These are phyloP conservation scores for Thalassiosira livingstoniorum DNA, from an alignment of 352 stramenopile genomes.

Conservation along the genomic window DNA sequence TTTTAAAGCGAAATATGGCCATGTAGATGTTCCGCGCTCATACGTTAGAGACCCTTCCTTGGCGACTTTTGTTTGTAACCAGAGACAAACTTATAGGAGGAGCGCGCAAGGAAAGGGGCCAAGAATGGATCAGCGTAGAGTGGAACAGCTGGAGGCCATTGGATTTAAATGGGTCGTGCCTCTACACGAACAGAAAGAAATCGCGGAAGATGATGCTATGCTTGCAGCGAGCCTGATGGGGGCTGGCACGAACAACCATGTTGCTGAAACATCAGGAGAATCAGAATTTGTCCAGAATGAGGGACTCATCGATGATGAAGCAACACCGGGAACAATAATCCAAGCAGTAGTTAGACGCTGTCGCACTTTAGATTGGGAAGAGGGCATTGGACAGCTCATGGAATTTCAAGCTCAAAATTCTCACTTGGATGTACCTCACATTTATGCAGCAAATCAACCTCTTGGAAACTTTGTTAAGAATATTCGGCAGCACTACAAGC, in stretches of 20 bases:
- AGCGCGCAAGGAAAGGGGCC: conserved; percentile 49
- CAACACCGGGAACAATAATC: neutral
- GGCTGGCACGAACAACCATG: neutral
- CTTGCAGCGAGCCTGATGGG: neutral
- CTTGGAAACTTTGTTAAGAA: conserved; percentile 55
- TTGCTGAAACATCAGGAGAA: conserved; percentile 12
- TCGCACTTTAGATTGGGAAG: conserved; percentile 31
- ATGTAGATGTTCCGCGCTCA: conserved; percentile 48
- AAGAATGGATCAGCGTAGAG: conserved; percentile 29
- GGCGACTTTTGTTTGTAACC: conserved; percentile 50
- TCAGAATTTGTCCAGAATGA: neutral
- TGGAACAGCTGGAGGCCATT: conserved; percentile 37
- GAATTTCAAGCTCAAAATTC: conserved; percentile 32
- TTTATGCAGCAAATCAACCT: conserved; percentile 38
- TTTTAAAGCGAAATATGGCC: conserved; percentile 41
- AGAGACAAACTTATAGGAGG: conserved; percentile 47
- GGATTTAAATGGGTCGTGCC: conserved; percentile 49
- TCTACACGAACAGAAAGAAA: conserved; percentile 26
- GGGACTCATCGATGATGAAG: neutral
- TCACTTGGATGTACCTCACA: conserved; percentile 38
- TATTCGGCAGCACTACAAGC: conserved; percentile 50
- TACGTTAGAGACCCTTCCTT: conserved; percentile 46
- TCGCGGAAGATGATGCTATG: conserved; percentile 23
- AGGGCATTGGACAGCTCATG: conserved; percentile 35
- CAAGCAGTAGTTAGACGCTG: neutral